Evolutionary conservation across 2,329 filamentous ascomycete species (phyloP).

Genomic region (Aspergillus aculeatinus): DNA sequence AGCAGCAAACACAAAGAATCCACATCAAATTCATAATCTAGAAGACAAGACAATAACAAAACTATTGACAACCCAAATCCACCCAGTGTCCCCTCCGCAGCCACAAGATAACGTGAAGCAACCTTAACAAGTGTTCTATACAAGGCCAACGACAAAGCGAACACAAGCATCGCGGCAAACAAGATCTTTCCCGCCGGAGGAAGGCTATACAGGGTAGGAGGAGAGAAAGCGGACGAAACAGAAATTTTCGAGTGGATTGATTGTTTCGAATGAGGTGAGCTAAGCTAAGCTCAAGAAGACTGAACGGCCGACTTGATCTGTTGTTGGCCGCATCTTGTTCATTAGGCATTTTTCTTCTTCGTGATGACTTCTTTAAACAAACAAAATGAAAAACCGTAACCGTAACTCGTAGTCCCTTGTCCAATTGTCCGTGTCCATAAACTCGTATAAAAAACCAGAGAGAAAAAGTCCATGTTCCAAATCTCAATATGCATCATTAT

Average conservation of each 20-base stretch:
- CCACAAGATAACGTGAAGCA: too few species aligned
- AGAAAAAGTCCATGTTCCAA: neutral
- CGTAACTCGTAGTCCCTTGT: neutral
- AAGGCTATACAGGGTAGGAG: neutral
- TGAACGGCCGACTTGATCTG: neutral
- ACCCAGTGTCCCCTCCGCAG: too few species aligned
- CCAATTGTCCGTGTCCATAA: neutral
- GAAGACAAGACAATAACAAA: too few species aligned
- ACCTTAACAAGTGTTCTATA: neutral
- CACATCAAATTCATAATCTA: too few species aligned
- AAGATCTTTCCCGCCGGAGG: neutral
- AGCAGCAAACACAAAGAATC: too few species aligned
- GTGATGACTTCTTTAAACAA: neutral
- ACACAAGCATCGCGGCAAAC: neutral
- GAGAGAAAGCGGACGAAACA: neutral
- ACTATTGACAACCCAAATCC: too few species aligned
- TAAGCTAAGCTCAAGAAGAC: too few species aligned
- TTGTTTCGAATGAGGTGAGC: neutral
- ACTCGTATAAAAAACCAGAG: neutral
- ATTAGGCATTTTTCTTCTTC: neutral
- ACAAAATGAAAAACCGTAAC: neutral
- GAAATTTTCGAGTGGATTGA: neutral
- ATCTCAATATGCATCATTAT: neutral
- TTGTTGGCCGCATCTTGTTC: neutral
- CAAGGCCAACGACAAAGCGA: neutral